Evolutionary conservation across 345 rosid species (phyloP), one percentile per base, ranked within the genome.

Genomic region (Brassica rapa): DNA sequence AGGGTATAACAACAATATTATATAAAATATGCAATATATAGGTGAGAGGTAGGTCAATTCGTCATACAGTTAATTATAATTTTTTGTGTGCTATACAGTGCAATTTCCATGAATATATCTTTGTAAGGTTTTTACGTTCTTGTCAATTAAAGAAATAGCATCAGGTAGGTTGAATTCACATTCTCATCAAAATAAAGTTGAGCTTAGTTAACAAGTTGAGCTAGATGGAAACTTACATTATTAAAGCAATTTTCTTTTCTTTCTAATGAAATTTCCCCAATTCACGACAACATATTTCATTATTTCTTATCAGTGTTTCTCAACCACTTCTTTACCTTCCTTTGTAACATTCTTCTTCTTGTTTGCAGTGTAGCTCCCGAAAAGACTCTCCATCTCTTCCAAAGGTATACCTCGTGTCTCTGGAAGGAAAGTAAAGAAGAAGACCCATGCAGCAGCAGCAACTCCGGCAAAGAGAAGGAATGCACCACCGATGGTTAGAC

Each of bases 401-500:
- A 88, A 72, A 24, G 84, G 77, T 79, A 82, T 84, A 41, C 97
- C 97, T 27, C 88, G 87, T 1, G 95, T 88, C 80, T 92, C 93
- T 0, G 91, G 93, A 71, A 88, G 77, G 46, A 79, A 79, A 21
- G 84, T 51, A 57, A 82, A 86, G 69, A 89, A 86, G 82, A 90
- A 88, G 5, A 83, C 27, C 8, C 83, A 78, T 0, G 85, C 95
- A n/a, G 82, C 56, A 0, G 12, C 82, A 74, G 83, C 84, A 10
- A 87, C 51, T 46, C 91, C 90, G 0, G 90, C 76, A 0, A 92
- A 85, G 61, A 86, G 51, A 29, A 87, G 81, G 73, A 92, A 88
- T 46, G 85, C 81, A 21, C 89, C 93, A 6, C 86, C 93, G 41
- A 89, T 85, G 6, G 84, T 84, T 1, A 92, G 68, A 51, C 82